Percentiles rank a stretch among this genome's conserved stretches.
Conservation (phyloP, 306 rosid species). For the Ormosia semicastrata region DNA sequence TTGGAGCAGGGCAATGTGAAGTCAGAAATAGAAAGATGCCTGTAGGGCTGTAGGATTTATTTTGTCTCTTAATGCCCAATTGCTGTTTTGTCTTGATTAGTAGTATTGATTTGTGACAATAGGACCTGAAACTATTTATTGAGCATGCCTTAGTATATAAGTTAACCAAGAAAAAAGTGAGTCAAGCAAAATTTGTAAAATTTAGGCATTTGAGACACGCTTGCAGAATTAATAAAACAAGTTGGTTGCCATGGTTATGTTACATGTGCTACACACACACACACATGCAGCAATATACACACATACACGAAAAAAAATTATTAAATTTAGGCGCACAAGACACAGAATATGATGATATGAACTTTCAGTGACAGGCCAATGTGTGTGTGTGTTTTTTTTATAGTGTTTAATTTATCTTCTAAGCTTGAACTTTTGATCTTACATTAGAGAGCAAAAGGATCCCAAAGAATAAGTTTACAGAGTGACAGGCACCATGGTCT, state of each 20-base stretch:
- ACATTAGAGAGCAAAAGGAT: background rate
- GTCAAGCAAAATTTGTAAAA: background rate
- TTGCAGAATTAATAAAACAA: background rate
- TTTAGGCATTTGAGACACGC: background rate
- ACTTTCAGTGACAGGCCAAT: no score
- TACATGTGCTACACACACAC: no score
- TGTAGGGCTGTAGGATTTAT: background rate
- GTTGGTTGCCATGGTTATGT: background rate
- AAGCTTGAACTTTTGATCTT: background rate
- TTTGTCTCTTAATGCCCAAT: background rate
- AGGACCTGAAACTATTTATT: background rate
- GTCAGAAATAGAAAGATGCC: background rate
- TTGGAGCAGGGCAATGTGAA: background rate
- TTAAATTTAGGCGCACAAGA: no score
- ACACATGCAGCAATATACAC: no score
- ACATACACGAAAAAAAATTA: no score
- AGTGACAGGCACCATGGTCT: background rate
- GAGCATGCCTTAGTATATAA: background rate
- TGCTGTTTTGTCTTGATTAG: background rate
- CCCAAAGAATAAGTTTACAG: background rate
- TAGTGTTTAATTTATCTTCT: background rate
- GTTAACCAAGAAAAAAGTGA: background rate
- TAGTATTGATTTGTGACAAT: background rate
- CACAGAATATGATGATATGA: no score
- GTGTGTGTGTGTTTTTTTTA: no score